Conservation (phyloP, 495 filamentous ascomycete genomes). For the Daldinia decipiens region DNA sequence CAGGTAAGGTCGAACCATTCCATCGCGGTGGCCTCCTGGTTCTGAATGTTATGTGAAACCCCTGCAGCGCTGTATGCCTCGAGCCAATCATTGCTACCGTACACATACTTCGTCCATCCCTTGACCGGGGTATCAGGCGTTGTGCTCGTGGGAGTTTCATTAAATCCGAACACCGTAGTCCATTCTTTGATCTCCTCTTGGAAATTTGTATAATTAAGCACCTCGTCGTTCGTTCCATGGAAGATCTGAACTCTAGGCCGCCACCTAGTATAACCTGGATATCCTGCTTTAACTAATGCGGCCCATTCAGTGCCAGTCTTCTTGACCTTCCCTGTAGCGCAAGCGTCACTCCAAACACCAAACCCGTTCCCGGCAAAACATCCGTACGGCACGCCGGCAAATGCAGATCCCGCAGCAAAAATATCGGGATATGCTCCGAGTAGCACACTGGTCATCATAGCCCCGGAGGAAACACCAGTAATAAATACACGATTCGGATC, state of each 20-base stretch:
- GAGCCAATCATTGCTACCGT: slow-evolving; percentile 55
- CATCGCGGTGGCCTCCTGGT: slow-evolving; percentile 60
- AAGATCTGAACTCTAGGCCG: slow-evolving; percentile 66
- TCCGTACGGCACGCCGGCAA: slow-evolving; percentile 69
- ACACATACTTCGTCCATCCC: slow-evolving; percentile 60
- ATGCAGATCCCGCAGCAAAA: slow-evolving; percentile 60
- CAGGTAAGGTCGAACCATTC: slow-evolving; percentile 61
- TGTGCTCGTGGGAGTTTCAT: slow-evolving; percentile 46
- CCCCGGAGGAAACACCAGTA: slow-evolving; percentile 61
- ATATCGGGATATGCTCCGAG: slow-evolving; percentile 54
- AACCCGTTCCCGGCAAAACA: slow-evolving; percentile 63
- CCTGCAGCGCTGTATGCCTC: slow-evolving; percentile 61
- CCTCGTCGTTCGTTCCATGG: slow-evolving; percentile 61
- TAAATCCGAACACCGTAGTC: slow-evolving; percentile 49
- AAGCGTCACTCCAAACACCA: slow-evolving; percentile 58
- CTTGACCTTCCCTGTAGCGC: slow-evolving; percentile 55
- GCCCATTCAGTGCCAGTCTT: slow-evolving; percentile 58
- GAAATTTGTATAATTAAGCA: slow-evolving; percentile 61
- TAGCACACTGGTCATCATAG: slow-evolving; percentile 62
- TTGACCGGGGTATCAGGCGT: slow-evolving; percentile 50
- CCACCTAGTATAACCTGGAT: slow-evolving; percentile 61
- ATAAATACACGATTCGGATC: slow-evolving; percentile 59
- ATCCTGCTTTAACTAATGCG: slow-evolving; percentile 56
- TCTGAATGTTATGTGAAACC: slow-evolving; percentile 62
- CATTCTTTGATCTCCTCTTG: slow-evolving; percentile 65